phyloP scores from a whole-genome alignment of 164 flowering plant genomes.

The Taxillus chinensis region DNA sequence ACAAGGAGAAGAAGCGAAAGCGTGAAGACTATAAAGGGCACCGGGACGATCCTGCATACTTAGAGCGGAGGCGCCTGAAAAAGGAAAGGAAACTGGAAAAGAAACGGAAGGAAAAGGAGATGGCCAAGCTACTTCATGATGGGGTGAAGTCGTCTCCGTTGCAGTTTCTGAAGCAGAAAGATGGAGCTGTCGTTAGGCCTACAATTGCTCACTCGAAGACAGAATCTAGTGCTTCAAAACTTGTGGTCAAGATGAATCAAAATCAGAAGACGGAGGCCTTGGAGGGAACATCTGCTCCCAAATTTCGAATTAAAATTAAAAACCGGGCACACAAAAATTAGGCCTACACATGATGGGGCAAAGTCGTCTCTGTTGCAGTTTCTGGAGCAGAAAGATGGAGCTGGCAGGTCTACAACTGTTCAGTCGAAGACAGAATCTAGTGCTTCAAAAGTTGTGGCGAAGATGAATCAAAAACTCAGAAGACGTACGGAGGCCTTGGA shows the following conservation, averaged over 20 bases:
- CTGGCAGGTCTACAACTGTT: conserved; percentile 10
- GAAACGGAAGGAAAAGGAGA: conserved; percentile 57
- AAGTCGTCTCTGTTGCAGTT: conserved; percentile 18
- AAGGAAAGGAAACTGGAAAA: conserved; percentile 79
- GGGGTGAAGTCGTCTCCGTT: conserved; percentile 18
- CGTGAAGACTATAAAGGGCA: conserved; percentile 32
- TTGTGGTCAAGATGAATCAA: conserved; percentile 13
- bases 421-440: conserved; percentile 24
- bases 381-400: conserved; percentile 15
- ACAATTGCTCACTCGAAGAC: conserved; percentile 14
- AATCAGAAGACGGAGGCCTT: conserved; percentile 25
- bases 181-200: conserved; percentile 12
- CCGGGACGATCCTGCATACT: conserved; percentile 55
- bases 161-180: conserved; percentile 15
- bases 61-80: conserved; percentile 66
- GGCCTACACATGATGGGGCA: conserved; percentile 7
- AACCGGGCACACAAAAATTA: conserved; percentile 18
- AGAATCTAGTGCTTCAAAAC: conserved; percentile 28
- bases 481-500: conserved; percentile 20
- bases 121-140: conserved; percentile 31
- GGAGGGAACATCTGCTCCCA: conserved; percentile 31
- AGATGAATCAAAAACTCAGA: conserved; percentile 17
- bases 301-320: conserved; percentile 39
- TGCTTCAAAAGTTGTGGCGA: conserved; percentile 16
- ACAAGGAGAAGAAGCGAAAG: conserved; percentile 54